phyloP scores from a whole-genome alignment of 768 basidiomycete genomes.

The Kwoniella mangroviensis region DNA sequence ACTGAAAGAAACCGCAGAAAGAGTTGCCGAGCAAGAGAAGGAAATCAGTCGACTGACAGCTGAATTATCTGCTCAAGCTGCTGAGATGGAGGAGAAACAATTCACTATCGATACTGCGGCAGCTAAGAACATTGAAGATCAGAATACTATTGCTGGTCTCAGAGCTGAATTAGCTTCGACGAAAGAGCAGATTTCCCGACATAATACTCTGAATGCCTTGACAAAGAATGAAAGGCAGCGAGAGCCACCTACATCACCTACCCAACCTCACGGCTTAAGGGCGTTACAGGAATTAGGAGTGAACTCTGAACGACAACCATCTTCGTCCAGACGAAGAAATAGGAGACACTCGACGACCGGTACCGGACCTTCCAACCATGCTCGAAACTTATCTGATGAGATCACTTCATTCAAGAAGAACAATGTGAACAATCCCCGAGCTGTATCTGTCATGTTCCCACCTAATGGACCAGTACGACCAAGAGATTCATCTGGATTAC shows the following conservation, averaged over 20 bases:
- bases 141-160: constrained; percentile 80
- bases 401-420: constrained; percentile 65
- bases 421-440: constrained; percentile 41
- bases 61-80: constrained; percentile 73
- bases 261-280: constrained; percentile 65
- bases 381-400: constrained; percentile 71
- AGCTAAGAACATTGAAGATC: constrained; percentile 70
- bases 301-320: constrained; percentile 23
- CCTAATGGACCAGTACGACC: constrained; percentile 43
- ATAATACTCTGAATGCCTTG: constrained; percentile 87
- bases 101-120: constrained; percentile 68
- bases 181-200: constrained; percentile 92
- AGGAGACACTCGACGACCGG: constrained; percentile 50
- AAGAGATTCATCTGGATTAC: constrained; percentile 53
- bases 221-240: constrained; percentile 74
- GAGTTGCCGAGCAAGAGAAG: constrained; percentile 80
- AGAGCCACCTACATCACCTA: constrained; percentile 83
- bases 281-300: constrained; percentile 59
- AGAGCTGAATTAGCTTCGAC: constrained; percentile 90
- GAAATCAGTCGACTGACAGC: constrained; percentile 78
- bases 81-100: constrained; percentile 75
- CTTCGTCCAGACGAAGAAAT: constrained; percentile 33
- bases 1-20: constrained; percentile 75
- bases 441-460: constrained; percentile 55
- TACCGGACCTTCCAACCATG: constrained; percentile 63